A percentile compares a stretch with the other conserved stretches of the same genome.
Conservation (phyloP, 1,139 yeast species). For the Yamadazyma triangularis region DNA sequence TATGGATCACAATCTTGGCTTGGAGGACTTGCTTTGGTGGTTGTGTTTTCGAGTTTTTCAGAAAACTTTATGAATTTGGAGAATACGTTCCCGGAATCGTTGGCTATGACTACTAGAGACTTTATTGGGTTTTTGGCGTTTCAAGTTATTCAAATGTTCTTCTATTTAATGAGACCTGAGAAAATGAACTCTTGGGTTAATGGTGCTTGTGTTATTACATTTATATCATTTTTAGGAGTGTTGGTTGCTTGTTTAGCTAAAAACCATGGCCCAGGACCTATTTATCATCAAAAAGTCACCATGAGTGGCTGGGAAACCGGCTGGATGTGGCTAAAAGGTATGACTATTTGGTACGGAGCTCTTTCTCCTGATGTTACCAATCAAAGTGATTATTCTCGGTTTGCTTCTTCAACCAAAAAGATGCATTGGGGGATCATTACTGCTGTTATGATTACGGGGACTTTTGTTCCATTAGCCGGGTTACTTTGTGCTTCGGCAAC, state of each 20-base stretch:
- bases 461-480: conserved; percentile 19
- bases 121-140: conserved; percentile 17
- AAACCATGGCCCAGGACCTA: conserved; percentile 15
- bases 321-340: conserved; percentile 20
- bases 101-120: conserved; percentile 14
- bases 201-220: conserved; percentile 12
- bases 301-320: conserved; percentile 4
- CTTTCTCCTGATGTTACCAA: conserved; percentile 37
- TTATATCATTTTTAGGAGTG: conserved; percentile 12
- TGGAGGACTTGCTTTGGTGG: conserved; percentile 15
- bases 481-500: conserved; percentile 28
- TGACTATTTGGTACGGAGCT: conserved; percentile 19
- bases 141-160: conserved; percentile 14
- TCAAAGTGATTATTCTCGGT: conserved; percentile 41
- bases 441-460: conserved; percentile 15
- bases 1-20: conserved; percentile 19
- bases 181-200: conserved; percentile 12
- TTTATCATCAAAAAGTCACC: conserved; percentile 7
- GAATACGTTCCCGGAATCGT: conserved; percentile 11
- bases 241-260: conserved; percentile 9
- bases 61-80: conserved; percentile 11
- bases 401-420: conserved; percentile 18
- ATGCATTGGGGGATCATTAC: conserved; percentile 13
- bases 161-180: conserved; percentile 15
- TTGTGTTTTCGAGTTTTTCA: conserved; percentile 14